A percentile compares a stretch with the other conserved stretches of the same genome.
Conservation (phyloP, 768 basidiomycete species). For the Candolleomyces eurysporus region DNA sequence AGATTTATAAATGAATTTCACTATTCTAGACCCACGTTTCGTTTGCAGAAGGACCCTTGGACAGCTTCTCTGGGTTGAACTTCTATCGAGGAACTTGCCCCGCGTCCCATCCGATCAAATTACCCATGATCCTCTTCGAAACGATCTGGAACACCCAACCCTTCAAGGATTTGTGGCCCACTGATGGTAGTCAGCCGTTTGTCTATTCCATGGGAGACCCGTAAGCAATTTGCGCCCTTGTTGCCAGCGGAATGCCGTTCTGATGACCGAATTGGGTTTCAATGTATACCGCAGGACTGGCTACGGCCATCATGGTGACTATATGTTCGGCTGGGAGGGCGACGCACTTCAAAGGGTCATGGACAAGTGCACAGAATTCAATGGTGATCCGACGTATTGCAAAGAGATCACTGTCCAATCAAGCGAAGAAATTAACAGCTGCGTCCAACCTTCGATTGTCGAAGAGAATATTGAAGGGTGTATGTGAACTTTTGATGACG, state of each 20-base stretch:
- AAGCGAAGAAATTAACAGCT: not conserved
- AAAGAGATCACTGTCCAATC: not conserved
- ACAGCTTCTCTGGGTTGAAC: not conserved
- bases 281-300: not conserved
- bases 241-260: not conserved
- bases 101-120: not conserved
- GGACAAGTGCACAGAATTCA: not conserved
- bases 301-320: conserved; percentile 1
- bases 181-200: conserved; percentile 5
- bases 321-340: conserved; percentile 2
- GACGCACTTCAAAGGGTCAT: not conserved
- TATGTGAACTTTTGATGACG: not conserved
- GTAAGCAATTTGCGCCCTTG: not conserved
- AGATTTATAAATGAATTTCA: too few species aligned
- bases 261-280: not conserved
- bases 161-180: conserved; percentile 1
- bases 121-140: conserved; percentile 6
- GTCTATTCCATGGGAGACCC: conserved; percentile 12
- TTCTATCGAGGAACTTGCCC: conserved; percentile 1
- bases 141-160: conserved; percentile 7
- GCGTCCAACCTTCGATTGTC: not conserved
- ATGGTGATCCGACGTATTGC: not conserved
- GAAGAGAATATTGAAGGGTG: not conserved
- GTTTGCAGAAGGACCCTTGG: not conserved
- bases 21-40: not conserved